Conservation (phyloP, 2,329 filamentous ascomycete genomes). For the Aspergillus unguis region DNA sequence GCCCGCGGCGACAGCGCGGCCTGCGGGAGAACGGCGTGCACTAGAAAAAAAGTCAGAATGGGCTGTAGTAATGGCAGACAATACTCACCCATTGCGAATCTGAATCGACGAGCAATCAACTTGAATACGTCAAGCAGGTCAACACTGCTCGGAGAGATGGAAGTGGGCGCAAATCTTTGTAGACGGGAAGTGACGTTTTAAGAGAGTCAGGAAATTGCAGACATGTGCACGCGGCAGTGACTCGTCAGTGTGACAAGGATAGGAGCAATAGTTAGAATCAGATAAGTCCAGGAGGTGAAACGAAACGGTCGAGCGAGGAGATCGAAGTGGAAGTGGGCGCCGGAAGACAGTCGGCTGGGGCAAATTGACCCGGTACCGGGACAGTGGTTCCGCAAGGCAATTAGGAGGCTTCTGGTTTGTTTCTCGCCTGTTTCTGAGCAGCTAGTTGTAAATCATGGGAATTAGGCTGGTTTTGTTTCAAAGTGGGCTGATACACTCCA, state of each 20-base stretch:
- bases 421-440: not conserved
- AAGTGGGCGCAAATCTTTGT: not conserved
- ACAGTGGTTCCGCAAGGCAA: constrained; percentile 20
- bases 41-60: constrained; percentile 15
- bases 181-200: no score
- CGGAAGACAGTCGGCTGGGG: constrained; percentile 18
- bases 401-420: constrained; percentile 3
- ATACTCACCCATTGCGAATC: constrained; percentile 21
- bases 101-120: not conserved
- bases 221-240: constrained; percentile 2
- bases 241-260: not conserved
- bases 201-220: not conserved
- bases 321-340: constrained; percentile 15
- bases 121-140: not conserved
- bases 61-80: not conserved
- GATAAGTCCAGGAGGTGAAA: constrained; percentile 10
- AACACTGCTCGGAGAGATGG: not conserved
- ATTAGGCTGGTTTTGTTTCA: not conserved
- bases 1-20: constrained; percentile 23
- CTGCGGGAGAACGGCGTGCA: constrained; percentile 29
- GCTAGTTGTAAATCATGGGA: not conserved
- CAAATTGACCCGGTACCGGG: constrained; percentile 19
- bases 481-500: not conserved
- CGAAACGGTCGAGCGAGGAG: not conserved
- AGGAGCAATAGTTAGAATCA: constrained; percentile 4